These are phyloP conservation scores for Cladobotryum mycophilum DNA, from an alignment of 2,329 filamentous ascomycete species.

Conservation along the genomic window DNA sequence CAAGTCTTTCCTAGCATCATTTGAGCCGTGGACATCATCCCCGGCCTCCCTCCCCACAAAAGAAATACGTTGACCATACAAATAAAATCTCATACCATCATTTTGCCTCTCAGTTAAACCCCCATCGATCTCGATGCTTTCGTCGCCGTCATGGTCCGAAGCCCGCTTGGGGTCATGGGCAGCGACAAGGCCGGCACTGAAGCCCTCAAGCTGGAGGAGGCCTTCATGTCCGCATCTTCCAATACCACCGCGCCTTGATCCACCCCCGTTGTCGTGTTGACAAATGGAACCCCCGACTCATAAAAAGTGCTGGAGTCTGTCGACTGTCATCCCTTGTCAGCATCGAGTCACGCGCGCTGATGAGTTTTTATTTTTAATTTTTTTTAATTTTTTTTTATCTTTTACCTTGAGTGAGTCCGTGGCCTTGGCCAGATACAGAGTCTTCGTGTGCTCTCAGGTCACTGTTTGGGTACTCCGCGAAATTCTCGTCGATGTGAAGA, in stretches of 20 bases:
- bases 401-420: neutral
- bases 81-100: no score
- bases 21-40: no score
- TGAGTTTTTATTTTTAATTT: no score
- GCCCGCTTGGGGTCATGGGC: conserved; percentile 12
- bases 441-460: neutral
- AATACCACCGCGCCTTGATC: neutral
- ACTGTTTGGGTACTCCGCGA: neutral
- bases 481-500: conserved; percentile 1
- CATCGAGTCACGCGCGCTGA: neutral
- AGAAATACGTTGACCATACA: no score
- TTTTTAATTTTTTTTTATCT: no score
- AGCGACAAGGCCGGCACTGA: neutral
- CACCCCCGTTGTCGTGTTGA: neutral
- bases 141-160: conserved; percentile 19
- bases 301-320: no score
- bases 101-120: no score
- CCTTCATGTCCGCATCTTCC: neutral
- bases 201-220: neutral
- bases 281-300: neutral
- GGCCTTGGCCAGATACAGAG: neutral
- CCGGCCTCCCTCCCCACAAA: no score
- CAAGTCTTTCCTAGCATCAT: no score
- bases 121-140: conserved; percentile 12
- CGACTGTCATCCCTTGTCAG: no score